Evolutionary conservation across 108 stramenopile genomes (phyloP).

Genomic region (Cyclotella kingstonii): DNA sequence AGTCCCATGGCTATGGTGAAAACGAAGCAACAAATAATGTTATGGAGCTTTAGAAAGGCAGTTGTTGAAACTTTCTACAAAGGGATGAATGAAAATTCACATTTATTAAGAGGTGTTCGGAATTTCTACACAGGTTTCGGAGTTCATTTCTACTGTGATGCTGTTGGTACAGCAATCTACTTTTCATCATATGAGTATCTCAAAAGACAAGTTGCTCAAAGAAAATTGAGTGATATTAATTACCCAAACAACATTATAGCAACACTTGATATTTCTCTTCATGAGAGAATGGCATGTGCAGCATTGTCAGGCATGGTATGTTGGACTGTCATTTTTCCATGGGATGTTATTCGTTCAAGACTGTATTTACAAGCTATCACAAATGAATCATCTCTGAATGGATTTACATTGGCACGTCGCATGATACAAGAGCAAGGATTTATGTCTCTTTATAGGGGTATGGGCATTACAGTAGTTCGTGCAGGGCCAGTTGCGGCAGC

Average conservation of each 20-base stretch:
- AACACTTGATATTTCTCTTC: conserved; percentile 29
- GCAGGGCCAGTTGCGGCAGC: conserved; percentile 81
- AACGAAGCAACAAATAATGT: conserved; percentile 71
- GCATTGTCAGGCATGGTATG: conserved; percentile 65
- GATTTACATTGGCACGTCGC: conserved; percentile 20
- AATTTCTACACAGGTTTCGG: conserved; percentile 57
- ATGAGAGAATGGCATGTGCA: conserved; percentile 67
- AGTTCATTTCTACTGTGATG: conserved; percentile 61
- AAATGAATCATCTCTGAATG: conserved; percentile 14
- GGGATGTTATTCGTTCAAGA: conserved; percentile 59
- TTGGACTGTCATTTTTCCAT: conserved; percentile 74
- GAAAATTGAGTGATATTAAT: conserved; percentile 9
- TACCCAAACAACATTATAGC: background rate
- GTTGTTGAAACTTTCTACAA: conserved; percentile 36
- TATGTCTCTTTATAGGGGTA: conserved; percentile 59
- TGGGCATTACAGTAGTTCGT: conserved; percentile 59
- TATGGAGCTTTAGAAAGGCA: conserved; percentile 53
- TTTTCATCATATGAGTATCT: conserved; percentile 56
- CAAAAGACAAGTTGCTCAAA: conserved; percentile 48
- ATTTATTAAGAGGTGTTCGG: background rate
- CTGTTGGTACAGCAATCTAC: conserved; percentile 59
- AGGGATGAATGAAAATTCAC: conserved; percentile 1
- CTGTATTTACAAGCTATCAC: conserved; percentile 45
- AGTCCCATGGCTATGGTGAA: conserved; percentile 65
- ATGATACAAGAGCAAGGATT: conserved; percentile 41